Base-by-base conservation (phyloP, 1,139 yeast species). In the Candida freyschussii region DNA sequence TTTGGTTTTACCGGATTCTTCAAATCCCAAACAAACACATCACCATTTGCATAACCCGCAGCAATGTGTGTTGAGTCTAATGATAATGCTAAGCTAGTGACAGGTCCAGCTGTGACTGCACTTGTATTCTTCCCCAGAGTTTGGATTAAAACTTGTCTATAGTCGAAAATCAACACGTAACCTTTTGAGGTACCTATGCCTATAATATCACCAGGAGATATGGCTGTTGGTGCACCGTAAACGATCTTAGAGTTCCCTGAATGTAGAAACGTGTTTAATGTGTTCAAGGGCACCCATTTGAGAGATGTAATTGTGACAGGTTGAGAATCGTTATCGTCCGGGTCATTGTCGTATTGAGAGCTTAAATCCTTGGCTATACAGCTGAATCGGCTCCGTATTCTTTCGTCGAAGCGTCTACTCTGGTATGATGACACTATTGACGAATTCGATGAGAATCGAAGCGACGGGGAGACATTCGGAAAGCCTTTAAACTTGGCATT, bases 101-200 rank as follows among this genome's bases (percentile, higher is more conserved):
- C 65, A 0, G 60, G 43, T 0, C 76, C 77, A 32, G 55, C 29
- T 35, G 53, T 54, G 14, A 52, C 24, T 12, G 47, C 37, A 10
- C 32, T 41, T 4, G 49, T 34, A 5, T 30, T 32, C 16, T 32
- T 36, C 1, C 64, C 67, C 27, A 77, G 50, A 1, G 65, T 59
- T 35, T 57, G 60, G 19, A 63, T 60, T 11, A 76, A 54, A 23
- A 55, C 60, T 54, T 84, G 94, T 30, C 67, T 69, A 45, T 78
- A 81, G 48, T 76, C 80, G 53, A 80, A 84, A 2, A 78, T 62
- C 13, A 81, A 54, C 0, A 82, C 63, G 28, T 55, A 59, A 1
- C 89, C 89, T 30, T 65, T 65, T 1, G 67, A 49, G 0, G 93
- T 83, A 3, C 86, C 93, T 10, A 84, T 50, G 0, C 73, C 74